Evolutionary conservation across 768 basidiomycete species (phyloP).

Genomic region (Cystofilobasidium bisporidii): DNA sequence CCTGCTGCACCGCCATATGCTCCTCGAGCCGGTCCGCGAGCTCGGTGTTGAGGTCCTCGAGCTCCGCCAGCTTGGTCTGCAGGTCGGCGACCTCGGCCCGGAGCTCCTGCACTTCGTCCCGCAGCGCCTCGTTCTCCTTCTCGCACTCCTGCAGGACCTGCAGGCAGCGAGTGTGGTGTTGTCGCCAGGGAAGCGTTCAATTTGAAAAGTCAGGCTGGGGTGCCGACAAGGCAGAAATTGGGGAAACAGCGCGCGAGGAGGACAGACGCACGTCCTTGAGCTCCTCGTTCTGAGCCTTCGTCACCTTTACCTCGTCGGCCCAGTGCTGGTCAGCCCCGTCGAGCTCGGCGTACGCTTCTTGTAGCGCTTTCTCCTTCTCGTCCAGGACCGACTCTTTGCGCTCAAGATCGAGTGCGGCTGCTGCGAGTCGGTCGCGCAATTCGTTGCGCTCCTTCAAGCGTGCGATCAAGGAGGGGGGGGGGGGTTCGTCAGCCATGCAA

Average conservation of each 20-base stretch:
- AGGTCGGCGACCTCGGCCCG: slow-evolving; percentile 42
- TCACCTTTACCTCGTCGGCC: slow-evolving; percentile 78
- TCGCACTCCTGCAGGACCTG: slow-evolving; percentile 54
- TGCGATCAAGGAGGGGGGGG: no score
- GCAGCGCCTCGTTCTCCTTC: slow-evolving; percentile 63
- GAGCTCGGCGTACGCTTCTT: slow-evolving; percentile 26
- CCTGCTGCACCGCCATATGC: slow-evolving; percentile 52
- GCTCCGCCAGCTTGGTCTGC: slow-evolving; percentile 24
- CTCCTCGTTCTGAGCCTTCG: slow-evolving; percentile 67
- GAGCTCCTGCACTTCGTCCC: slow-evolving; percentile 62
- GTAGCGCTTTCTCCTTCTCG: slow-evolving; percentile 33
- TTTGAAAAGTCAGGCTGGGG: no score
- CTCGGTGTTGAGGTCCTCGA: slow-evolving; percentile 24
- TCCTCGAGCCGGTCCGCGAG: slow-evolving; percentile 21
- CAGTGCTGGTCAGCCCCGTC: slow-evolving; percentile 47
- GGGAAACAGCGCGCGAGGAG: no score
- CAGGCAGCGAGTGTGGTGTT: background rate
- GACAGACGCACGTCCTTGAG: slow-evolving; percentile 38
- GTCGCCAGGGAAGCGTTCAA: no score
- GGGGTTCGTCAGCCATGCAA: no score
- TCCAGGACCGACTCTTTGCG: slow-evolving; percentile 66
- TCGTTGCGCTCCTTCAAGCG: slow-evolving; percentile 35
- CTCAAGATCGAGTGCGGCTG: slow-evolving; percentile 64
- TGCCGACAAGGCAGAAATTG: no score
- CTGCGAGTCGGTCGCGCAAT: slow-evolving; percentile 36